phyloP scores from a whole-genome alignment of 148 eudicot species.

The Drosera capensis region DNA sequence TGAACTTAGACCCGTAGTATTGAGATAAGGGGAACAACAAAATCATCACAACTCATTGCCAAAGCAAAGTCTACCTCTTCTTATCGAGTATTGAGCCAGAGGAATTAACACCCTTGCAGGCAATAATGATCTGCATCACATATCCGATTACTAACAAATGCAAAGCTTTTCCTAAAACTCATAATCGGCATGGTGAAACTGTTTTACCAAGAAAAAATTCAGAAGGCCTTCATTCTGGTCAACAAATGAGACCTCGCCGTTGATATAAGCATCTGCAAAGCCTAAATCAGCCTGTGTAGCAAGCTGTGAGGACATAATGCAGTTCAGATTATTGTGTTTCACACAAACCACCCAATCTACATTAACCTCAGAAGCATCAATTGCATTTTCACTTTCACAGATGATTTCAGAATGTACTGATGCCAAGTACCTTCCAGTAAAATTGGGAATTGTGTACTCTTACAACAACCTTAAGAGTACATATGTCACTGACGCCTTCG shows the following conservation, averaged over 20 bases:
- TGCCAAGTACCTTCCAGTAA: slow-evolving; percentile 69
- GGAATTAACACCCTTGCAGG: slow-evolving; percentile 48
- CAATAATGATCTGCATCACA: slow-evolving; percentile 37
- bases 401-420: not conserved
- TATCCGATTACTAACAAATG: slow-evolving; percentile 7
- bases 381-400: not conserved
- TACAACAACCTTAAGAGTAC: slow-evolving; percentile 34
- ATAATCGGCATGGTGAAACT: not conserved
- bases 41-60: not conserved
- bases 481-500: slow-evolving; percentile 36
- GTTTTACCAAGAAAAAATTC: slow-evolving; percentile 66
- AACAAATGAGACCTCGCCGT: slow-evolving; percentile 82
- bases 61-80: slow-evolving; percentile 28
- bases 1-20: not conserved
- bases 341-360: not conserved
- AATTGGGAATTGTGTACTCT: slow-evolving; percentile 71
- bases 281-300: slow-evolving; percentile 86
- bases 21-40: not conserved
- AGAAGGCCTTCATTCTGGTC: slow-evolving; percentile 74
- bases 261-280: slow-evolving; percentile 91
- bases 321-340: not conserved
- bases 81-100: slow-evolving; percentile 16
- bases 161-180: not conserved
- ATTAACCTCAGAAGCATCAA: not conserved
- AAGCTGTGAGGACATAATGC: slow-evolving; percentile 31